phyloP scores from a whole-genome alignment of 345 rosid species.

The Salix suchowensis region DNA sequence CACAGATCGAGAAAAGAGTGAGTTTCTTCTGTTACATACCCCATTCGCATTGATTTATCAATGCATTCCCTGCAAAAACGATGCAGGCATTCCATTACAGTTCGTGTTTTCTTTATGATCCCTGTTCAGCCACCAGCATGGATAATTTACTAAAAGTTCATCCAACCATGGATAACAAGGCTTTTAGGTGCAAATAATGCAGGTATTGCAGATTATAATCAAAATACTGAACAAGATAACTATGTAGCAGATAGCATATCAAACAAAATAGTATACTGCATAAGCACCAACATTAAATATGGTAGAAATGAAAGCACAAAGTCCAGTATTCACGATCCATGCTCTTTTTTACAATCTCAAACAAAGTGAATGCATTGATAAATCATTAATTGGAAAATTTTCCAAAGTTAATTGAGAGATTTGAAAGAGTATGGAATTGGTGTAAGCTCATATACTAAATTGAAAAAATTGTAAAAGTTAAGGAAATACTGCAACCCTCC shows the following conservation, averaged over 20 bases:
- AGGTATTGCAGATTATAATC: background rate
- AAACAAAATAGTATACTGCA: background rate
- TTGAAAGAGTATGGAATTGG: background rate
- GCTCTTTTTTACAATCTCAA: background rate
- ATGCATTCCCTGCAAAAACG: slow-evolving; percentile 95
- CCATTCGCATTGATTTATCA: slow-evolving; percentile 93
- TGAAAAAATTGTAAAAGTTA: background rate
- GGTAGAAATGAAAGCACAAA: background rate
- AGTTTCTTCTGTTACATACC: slow-evolving; percentile 43
- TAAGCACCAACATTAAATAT: background rate
- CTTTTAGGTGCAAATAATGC: background rate
- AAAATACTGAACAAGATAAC: background rate
- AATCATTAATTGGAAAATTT: too few species aligned
- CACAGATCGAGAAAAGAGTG: background rate
- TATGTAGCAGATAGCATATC: background rate
- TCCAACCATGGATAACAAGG: background rate
- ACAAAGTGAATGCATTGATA: background rate
- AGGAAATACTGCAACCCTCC: background rate
- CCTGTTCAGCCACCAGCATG: slow-evolving; percentile 41
- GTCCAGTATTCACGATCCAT: background rate
- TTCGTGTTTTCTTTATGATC: slow-evolving; percentile 87
- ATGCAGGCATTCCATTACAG: slow-evolving; percentile 95
- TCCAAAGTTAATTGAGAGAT: background rate
- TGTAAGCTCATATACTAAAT: background rate
- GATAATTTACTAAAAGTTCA: background rate